Evolutionary conservation across 2,329 filamentous ascomycete genomes (phyloP).

Genomic region (Trichoderma semiorbis): DNA sequence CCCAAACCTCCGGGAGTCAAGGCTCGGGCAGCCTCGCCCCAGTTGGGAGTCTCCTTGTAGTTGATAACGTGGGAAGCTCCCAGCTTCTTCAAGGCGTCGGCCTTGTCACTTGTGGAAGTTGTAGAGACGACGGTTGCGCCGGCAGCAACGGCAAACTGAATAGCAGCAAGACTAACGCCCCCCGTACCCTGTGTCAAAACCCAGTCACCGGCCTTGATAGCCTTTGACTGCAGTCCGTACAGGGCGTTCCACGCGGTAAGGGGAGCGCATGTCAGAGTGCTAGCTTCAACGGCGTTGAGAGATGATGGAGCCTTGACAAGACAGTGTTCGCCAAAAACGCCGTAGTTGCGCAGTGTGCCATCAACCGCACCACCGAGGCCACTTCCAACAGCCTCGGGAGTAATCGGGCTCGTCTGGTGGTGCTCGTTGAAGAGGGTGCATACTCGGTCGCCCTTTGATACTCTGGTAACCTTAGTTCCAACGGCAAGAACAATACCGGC

Average conservation of each 20-base stretch:
- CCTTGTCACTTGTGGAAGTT: slow-evolving; percentile 37
- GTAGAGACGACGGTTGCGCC: slow-evolving; percentile 43
- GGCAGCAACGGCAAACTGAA: slow-evolving; percentile 40
- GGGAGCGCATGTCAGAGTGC: slow-evolving; percentile 50
- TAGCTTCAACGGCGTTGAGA: slow-evolving; percentile 44
- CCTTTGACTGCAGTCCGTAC: slow-evolving; percentile 41
- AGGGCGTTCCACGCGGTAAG: slow-evolving; percentile 57
- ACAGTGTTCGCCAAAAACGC: slow-evolving; percentile 44
- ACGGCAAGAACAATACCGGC: slow-evolving; percentile 48
- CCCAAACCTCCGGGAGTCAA: slow-evolving; percentile 35
- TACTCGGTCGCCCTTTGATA: slow-evolving; percentile 50
- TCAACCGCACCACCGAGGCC: slow-evolving; percentile 28
- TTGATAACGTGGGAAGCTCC: slow-evolving; percentile 44
- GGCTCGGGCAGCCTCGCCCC: slow-evolving; percentile 37
- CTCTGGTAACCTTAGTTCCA: slow-evolving; percentile 46
- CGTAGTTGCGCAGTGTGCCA: slow-evolving; percentile 32
- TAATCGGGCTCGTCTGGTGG: slow-evolving; percentile 30
- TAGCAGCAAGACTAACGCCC: slow-evolving; percentile 40
- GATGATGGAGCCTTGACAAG: slow-evolving; percentile 56
- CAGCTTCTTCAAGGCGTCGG: slow-evolving; percentile 34
- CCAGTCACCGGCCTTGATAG: slow-evolving; percentile 31
- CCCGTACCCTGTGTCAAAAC: slow-evolving; percentile 43
- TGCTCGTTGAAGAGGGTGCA: slow-evolving; percentile 30
- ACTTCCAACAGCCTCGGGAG: slow-evolving; percentile 23
- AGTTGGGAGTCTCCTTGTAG: slow-evolving; percentile 38